These are phyloP conservation scores for Aspergillus unguis DNA, from an alignment of 2,329 filamentous ascomycete species.

Conservation along the genomic window DNA sequence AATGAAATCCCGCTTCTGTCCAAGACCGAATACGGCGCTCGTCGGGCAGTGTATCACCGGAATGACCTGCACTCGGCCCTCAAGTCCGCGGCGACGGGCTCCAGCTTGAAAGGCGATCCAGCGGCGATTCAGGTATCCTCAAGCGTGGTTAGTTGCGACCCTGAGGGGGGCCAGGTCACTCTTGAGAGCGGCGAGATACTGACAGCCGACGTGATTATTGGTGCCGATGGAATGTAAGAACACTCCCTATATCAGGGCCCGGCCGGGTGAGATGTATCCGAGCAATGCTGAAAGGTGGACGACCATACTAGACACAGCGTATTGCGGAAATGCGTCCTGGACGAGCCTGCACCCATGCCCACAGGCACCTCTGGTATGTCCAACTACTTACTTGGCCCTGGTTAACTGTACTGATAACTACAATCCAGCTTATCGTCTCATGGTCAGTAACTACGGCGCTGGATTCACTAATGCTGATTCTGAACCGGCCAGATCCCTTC, in stretches of 20 bases:
- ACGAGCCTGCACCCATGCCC: too few species aligned
- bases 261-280: too few species aligned
- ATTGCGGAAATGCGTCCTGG: not conserved
- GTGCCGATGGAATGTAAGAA: conserved; percentile 30
- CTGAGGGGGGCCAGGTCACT: not conserved
- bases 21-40: conserved; percentile 19
- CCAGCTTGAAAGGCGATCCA: not conserved
- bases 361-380: too few species aligned
- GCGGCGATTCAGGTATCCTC: not conserved
- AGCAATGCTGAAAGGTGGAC: too few species aligned
- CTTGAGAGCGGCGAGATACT: conserved; percentile 16
- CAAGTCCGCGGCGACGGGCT: conserved; percentile 11
- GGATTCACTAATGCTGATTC: too few species aligned
- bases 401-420: too few species aligned
- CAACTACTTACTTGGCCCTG: too few species aligned
- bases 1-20: conserved; percentile 19
- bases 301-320: too few species aligned
- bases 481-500: too few species aligned
- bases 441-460: too few species aligned
- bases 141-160: conserved; percentile 5
- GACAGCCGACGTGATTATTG: conserved; percentile 27
- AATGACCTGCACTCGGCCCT: conserved; percentile 23
- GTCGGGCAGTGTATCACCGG: conserved; percentile 24
- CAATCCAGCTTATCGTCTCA: too few species aligned
- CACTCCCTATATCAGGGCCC: too few species aligned